These are phyloP conservation scores for Phytophthora lateralis DNA, from an alignment of 352 stramenopile species.

Conservation along the genomic window DNA sequence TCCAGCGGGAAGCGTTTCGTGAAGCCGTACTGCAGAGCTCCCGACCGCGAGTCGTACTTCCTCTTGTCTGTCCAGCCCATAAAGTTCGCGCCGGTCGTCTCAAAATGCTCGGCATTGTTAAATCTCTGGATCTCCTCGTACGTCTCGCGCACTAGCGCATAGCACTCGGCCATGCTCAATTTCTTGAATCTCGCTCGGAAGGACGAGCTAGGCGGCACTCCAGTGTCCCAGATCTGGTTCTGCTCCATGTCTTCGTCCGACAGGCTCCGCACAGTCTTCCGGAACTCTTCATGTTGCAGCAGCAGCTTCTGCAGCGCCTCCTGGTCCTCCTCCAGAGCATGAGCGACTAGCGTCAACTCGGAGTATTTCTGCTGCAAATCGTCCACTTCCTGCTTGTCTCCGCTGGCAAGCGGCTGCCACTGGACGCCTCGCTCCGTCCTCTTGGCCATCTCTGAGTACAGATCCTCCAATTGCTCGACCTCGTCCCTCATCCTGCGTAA, in stretches of 20 bases:
- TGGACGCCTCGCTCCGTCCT: conserved; percentile 14
- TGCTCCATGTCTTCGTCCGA: conserved; percentile 21
- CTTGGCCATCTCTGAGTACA: conserved; percentile 41
- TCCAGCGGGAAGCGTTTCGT: conserved; percentile 52
- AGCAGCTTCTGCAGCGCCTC: conserved; percentile 36
- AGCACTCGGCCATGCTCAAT: conserved; percentile 36
- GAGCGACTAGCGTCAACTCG: conserved; percentile 43
- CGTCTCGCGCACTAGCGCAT: conserved; percentile 55
- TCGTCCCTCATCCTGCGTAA: conserved; percentile 57
- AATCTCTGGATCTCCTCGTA: conserved; percentile 62
- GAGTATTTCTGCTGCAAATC: conserved; percentile 36
- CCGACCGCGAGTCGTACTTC: conserved; percentile 33
- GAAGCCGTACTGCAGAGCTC: conserved; percentile 60
- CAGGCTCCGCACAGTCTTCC: conserved; percentile 28
- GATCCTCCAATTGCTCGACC: conserved; percentile 50
- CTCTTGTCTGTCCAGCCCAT: conserved; percentile 64
- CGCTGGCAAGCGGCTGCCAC: too few relatives aligned
- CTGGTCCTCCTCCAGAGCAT: conserved; percentile 51
- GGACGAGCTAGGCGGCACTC: conserved; percentile 46
- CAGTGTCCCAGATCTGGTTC: conserved; percentile 27
- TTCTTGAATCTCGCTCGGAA: conserved; percentile 42
- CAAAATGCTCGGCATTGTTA: conserved; percentile 28
- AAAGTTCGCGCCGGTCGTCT: conserved; percentile 48
- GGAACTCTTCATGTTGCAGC: conserved; percentile 40
- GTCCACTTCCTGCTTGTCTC: neutral